Evolutionary conservation across 805 yeast genomes (phyloP).

Genomic region (Wickerhamiella musiphila): DNA sequence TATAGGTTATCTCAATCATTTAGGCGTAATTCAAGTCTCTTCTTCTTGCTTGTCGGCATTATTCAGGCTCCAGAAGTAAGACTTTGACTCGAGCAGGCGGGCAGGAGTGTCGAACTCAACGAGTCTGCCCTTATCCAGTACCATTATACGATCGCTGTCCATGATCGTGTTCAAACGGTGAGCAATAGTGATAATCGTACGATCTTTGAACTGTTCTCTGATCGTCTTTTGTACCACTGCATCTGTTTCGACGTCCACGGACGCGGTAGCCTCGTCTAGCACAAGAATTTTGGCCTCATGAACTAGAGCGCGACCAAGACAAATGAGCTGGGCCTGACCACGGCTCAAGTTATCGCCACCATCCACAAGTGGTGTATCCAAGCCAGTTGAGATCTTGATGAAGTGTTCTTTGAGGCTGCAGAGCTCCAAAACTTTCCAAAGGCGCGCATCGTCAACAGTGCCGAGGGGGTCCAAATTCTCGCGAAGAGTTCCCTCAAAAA

Average conservation of each 20-base stretch:
- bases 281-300: conserved; percentile 50
- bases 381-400: conserved; percentile 30
- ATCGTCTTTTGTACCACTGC: conserved; percentile 60
- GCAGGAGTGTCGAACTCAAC: conserved; percentile 55
- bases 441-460: conserved; percentile 44
- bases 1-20: background rate
- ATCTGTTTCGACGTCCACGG: conserved; percentile 70
- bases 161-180: conserved; percentile 66
- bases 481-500: conserved; percentile 70
- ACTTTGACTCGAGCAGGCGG: conserved; percentile 9
- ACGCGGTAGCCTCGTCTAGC: conserved; percentile 66
- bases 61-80: conserved; percentile 8
- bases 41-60: conserved; percentile 8
- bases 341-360: conserved; percentile 65
- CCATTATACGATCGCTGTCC: conserved; percentile 62
- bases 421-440: conserved; percentile 65
- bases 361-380: conserved; percentile 39
- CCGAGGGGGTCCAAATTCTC: conserved; percentile 75
- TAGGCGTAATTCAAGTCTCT: background rate
- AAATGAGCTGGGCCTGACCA: conserved; percentile 68
- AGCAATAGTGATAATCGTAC: conserved; percentile 70
- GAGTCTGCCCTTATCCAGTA: conserved; percentile 50
- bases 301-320: conserved; percentile 63
- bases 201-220: conserved; percentile 41
- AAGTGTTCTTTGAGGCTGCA: conserved; percentile 64